Conservation (phyloP, 1,284 basidiomycete species). For the Cryptococcus sp. region DNA sequence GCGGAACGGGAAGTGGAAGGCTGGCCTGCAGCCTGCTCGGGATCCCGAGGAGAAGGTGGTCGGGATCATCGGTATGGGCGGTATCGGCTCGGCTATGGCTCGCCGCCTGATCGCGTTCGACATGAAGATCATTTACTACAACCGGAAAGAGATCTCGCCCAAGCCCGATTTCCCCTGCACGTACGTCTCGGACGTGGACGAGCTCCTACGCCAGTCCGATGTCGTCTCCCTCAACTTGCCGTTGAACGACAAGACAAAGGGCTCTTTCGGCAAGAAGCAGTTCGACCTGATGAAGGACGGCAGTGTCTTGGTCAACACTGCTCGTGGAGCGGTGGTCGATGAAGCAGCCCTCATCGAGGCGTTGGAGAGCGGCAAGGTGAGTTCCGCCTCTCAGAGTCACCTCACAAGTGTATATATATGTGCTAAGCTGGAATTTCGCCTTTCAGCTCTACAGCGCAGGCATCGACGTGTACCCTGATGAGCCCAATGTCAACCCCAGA, state of each 20-base stretch:
- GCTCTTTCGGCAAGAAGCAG: constrained; percentile 73
- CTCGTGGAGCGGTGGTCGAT: constrained; percentile 84
- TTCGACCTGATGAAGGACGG: constrained; percentile 79
- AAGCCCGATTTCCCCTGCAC: constrained; percentile 70
- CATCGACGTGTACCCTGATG: constrained; percentile 86
- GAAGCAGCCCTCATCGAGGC: constrained; percentile 81
- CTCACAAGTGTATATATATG: neutral
- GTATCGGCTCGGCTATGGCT: constrained; percentile 66
- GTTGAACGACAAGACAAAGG: constrained; percentile 68
- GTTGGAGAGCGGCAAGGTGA: constrained; percentile 67
- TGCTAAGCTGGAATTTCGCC: neutral
- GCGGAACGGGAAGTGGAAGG: constrained; percentile 61
- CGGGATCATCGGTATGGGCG: constrained; percentile 85
- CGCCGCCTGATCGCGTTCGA: constrained; percentile 55
- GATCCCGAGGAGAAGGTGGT: constrained; percentile 78
- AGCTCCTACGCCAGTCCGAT: constrained; percentile 73
- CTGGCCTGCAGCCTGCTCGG: constrained; percentile 60
- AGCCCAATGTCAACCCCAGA: constrained; percentile 79
- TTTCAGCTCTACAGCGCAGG: constrained; percentile 75
- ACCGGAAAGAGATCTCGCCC: constrained; percentile 62
- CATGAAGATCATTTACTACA: constrained; percentile 81
- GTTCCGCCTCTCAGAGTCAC: neutral
- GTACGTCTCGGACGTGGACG: constrained; percentile 69
- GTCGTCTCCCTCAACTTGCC: constrained; percentile 63
- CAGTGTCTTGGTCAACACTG: constrained; percentile 82